A percentile compares a stretch with the other conserved stretches of the same genome.
These are phyloP conservation scores for Infundibulicybe gibba DNA, from an alignment of 768 basidiomycete genomes.

Conservation along the genomic window DNA sequence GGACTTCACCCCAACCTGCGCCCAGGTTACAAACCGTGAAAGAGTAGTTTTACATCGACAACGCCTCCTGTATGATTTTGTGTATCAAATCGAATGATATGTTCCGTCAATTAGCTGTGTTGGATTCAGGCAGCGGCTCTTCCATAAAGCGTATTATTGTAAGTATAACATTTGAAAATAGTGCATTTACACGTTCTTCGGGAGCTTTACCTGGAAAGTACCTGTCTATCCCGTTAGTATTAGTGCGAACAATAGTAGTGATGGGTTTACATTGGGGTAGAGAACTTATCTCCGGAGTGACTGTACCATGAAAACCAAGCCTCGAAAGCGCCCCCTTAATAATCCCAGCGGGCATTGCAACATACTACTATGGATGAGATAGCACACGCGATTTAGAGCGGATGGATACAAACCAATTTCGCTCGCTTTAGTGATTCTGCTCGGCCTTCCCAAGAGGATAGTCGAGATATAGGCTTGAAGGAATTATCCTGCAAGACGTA, in stretches of 20 bases:
- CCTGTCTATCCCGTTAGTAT: constrained; percentile 34
- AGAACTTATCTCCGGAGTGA: constrained; percentile 73
- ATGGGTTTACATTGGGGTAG: constrained; percentile 75
- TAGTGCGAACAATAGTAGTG: background rate
- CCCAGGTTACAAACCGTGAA: too few species aligned
- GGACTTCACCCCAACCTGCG: too few species aligned
- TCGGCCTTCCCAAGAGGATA: constrained; percentile 80
- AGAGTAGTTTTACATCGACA: too few species aligned
- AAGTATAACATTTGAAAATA: background rate
- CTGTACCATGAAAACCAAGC: constrained; percentile 72
- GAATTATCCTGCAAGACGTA: constrained; percentile 92
- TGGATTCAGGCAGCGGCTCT: too few species aligned
- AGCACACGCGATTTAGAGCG: background rate
- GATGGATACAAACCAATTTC: constrained; percentile 50
- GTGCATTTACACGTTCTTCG: constrained; percentile 45
- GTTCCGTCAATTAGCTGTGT: too few species aligned
- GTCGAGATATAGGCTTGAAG: constrained; percentile 79
- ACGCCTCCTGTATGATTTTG: too few species aligned
- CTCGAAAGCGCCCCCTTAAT: constrained; percentile 79
- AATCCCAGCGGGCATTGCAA: constrained; percentile 78
- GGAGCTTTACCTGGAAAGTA: constrained; percentile 81
- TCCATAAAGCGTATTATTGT: too few species aligned
- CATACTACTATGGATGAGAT: constrained; percentile 49
- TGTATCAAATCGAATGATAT: too few species aligned
- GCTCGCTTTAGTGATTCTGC: constrained; percentile 70